Evolutionary conservation across 768 basidiomycete genomes (phyloP).

Genomic region (Kwoniella dejecticola): DNA sequence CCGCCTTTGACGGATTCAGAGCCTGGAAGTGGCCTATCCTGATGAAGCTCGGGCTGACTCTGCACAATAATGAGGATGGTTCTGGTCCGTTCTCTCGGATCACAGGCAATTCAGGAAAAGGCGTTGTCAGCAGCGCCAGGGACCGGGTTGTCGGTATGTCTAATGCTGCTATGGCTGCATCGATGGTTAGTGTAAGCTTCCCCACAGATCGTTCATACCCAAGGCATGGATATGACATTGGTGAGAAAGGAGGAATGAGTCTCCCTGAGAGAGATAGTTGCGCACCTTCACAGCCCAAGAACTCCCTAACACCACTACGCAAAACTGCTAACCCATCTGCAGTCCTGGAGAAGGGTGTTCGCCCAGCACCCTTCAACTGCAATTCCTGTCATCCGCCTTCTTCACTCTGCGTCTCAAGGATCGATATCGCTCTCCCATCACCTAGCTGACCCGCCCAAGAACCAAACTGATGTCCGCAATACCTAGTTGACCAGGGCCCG

Average conservation of each 20-base stretch:
- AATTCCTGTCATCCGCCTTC: constrained; percentile 69
- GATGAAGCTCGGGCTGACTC: constrained; percentile 85
- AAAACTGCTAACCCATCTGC: constrained; percentile 95
- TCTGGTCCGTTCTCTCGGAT: constrained; percentile 69
- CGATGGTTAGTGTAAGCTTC: background rate
- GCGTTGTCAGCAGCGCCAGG: constrained; percentile 66
- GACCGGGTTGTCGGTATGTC: constrained; percentile 83
- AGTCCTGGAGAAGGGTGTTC: constrained; percentile 87
- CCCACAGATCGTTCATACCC: too few species aligned
- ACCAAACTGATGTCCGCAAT: constrained; percentile 67
- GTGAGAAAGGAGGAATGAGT: too few species aligned
- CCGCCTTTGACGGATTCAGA: constrained; percentile 62
- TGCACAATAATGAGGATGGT: constrained; percentile 70
- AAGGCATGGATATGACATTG: too few species aligned
- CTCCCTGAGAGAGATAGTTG: too few species aligned
- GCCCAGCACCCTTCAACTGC: constrained; percentile 90
- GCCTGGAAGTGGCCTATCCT: constrained; percentile 91
- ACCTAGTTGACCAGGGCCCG: constrained; percentile 83
- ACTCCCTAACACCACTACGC: constrained; percentile 93
- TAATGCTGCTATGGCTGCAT: constrained; percentile 75
- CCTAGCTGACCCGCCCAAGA: constrained; percentile 91
- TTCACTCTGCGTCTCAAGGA: constrained; percentile 77
- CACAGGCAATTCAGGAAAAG: constrained; percentile 73
- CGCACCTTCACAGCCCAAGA: constrained; percentile 84
- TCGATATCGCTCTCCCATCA: constrained; percentile 90